Base-by-base conservation (phyloP, 2,329 filamentous ascomycete genomes). In the Chlorencoelia australis region DNA sequence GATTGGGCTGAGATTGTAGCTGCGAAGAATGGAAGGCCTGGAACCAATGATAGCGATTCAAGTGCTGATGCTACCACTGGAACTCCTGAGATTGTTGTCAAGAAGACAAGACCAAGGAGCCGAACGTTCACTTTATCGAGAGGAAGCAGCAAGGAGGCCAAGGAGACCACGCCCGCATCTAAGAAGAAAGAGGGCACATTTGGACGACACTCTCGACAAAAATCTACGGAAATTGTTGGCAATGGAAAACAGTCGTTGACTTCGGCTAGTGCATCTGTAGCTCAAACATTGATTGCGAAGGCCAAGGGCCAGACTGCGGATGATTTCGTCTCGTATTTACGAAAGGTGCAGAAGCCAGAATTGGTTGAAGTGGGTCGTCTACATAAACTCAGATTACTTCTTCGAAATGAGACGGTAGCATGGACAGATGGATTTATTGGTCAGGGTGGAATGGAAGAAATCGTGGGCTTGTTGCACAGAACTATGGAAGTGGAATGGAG, bases 401-500 rank as follows among this genome's bases (percentile, higher is more conserved):
- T 98, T 35, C 78, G 91, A 13, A 96, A 96, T 53, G 91, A 98
- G 64, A 94, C 89, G 0, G 86, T 98, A 5, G 75, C 82, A 9
- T 98, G 91, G 91, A 93, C 93, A 3, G 86, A 96, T 55, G 74
- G 79, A 9, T 98, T 96, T 57, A 85, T 96, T 49, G 71, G 77
- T 26, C 79, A 88, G 45, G 87, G 85, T 11, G 91, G 91, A 14
- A 94, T 96, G 87, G 75, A 82, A 47, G 86, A 95, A 59, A 83
- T 96, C 44, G 82, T 95, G 22, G 76, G 74, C 25, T 65, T 96
- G 37, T 67, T 96, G 31, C 81, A 94, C 59, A 76, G 89, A n/a
- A 94, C 89, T 50, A 87, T 95, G 73, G 82, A 82, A 34, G 79
- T 98, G 21, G 91, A 96, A 59, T 98, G 91, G 89, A 85, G 88